Evolutionary conservation across 2,329 filamentous ascomycete genomes (phyloP).

Genomic region (Colletotrichum lindemuthianum): DNA sequence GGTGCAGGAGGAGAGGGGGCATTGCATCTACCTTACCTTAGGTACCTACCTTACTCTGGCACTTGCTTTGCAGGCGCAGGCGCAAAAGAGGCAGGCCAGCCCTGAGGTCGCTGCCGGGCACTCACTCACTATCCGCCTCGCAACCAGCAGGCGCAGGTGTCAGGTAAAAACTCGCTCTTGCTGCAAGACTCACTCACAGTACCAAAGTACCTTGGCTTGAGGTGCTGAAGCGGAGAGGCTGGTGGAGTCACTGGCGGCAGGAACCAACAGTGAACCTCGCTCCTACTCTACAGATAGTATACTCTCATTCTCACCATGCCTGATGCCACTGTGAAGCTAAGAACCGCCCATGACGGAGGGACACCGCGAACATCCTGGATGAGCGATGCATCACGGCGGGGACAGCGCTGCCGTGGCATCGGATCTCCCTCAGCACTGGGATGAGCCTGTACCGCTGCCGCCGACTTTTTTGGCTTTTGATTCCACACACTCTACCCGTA

Average conservation of each 20-base stretch:
- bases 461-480: constrained; percentile 2
- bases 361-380: not conserved
- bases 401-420: constrained; percentile 19
- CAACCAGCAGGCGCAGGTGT: no score
- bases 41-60: not conserved
- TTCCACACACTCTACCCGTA: not conserved
- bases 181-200: no score
- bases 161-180: no score
- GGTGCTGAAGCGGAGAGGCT: no score
- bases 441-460: not conserved
- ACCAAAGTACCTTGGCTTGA: no score
- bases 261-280: no score
- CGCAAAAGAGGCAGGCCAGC: not conserved
- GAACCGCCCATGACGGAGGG: constrained; percentile 4
- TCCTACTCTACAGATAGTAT: no score
- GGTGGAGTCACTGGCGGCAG: no score
- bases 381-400: constrained; percentile 4
- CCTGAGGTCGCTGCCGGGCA: not conserved
- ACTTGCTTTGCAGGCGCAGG: no score
- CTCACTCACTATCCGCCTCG: no score
- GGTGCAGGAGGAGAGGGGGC: not conserved
- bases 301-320: no score
- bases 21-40: not conserved
- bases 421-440: constrained; percentile 21
- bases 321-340: no score